phyloP scores from a whole-genome alignment of 202 grass and related monocot genomes.

The Zoysia matrella region DNA sequence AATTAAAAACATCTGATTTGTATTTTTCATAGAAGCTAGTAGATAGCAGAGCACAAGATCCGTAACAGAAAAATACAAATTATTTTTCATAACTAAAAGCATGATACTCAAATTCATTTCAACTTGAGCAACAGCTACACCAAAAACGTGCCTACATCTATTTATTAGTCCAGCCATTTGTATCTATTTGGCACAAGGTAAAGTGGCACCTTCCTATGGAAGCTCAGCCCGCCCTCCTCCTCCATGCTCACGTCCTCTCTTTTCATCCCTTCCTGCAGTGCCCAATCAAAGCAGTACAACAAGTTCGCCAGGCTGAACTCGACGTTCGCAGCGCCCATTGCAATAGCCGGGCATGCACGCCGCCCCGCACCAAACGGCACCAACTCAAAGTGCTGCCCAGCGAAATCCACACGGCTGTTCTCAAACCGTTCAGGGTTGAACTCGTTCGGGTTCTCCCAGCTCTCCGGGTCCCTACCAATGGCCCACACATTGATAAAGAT shows the following conservation, averaged over 20 bases:
- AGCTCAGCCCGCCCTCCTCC: slow-evolving; percentile 28
- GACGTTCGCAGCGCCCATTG: slow-evolving; percentile 17
- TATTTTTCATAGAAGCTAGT: no score
- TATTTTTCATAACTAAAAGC: no score
- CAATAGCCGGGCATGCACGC: slow-evolving; percentile 50
- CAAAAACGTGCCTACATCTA: no score
- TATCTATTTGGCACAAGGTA: slow-evolving; percentile 28
- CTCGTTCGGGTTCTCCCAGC: slow-evolving; percentile 36
- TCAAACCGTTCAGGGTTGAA: slow-evolving; percentile 47
- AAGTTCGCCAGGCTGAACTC: slow-evolving; percentile 46
- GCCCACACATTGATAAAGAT: slow-evolving; percentile 52
- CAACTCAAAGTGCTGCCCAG: slow-evolving; percentile 28
- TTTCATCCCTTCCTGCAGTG: slow-evolving; percentile 34
- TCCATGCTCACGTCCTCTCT: slow-evolving; percentile 53
- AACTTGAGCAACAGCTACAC: no score
- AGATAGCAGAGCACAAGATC: no score
- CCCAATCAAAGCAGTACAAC: slow-evolving; percentile 53
- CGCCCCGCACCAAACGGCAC: slow-evolving; percentile 49
- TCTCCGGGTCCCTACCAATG: slow-evolving; percentile 46
- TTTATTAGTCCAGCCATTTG: neutral
- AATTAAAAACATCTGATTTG: no score
- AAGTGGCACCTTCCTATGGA: slow-evolving; percentile 40
- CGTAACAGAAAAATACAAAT: no score
- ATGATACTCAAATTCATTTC: no score
- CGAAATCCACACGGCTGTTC: slow-evolving; percentile 14